Evolutionary conservation across 345 rosid species (phyloP), one percentile per base, ranked within the genome.

Genomic region (Sisymbrium irio): DNA sequence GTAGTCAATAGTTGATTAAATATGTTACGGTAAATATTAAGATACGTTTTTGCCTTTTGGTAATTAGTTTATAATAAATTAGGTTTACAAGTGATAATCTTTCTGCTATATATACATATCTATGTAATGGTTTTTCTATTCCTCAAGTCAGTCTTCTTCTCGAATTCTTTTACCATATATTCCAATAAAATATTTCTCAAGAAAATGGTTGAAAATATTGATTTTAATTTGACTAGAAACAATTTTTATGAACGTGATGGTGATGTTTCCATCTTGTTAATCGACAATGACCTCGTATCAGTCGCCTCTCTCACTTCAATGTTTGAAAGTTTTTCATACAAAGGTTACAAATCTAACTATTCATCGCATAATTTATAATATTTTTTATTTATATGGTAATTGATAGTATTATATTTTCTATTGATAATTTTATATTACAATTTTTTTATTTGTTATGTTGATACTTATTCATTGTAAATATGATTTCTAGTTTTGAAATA

Each of bases 281-380:
- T 75, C 7, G 79, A 75, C 1, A 13, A 67, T 75, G 79, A 75
- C 5, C 15, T 4, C n/a, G 6, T 30, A 27, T 60, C 69, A 22
- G 3, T 32, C 19, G 8, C 49, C 2, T 51, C 58, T 25, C 69
- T 75, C 49, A 67, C 40, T 7, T 15, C 32, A 67, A 60, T 68
- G 47, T 50, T 75, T 44, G 11, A 30, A 59, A 3, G 4, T 0
- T 13, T 60, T 41, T 60, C 63, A 1, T 32, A 41, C 9, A 67
- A 51, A 5, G 74, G 79, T 75, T 30, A 27, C 2, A 40, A n/a
- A 18, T 11, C 2, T 7, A 5, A 12, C 11, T 14, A 51, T 4
- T 22, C 7, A 14, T 6, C 25, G 5, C 3, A 51, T 22, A 11
- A 9, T 51, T 50, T 20, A 1, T 4, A 8, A 3, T n/a, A 7